Conservation (phyloP, 352 stramenopile species). For the Phytophthora fragariae region DNA sequence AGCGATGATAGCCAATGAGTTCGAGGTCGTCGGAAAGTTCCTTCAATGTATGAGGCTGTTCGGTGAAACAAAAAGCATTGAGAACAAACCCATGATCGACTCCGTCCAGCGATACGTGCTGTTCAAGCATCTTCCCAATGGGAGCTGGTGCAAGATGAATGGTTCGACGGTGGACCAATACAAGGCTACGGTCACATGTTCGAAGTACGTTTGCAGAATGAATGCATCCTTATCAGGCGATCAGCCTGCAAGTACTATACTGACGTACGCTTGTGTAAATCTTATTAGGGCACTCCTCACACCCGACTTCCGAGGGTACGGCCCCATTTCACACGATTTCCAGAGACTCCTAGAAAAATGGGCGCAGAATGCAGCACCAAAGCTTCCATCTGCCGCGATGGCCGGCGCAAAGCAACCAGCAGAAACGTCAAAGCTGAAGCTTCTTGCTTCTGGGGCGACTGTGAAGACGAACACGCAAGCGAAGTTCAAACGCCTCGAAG, state of each 20-base stretch:
- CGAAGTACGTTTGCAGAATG: constrained; percentile 63
- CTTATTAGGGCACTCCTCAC: constrained; percentile 57
- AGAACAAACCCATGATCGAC: constrained; percentile 54
- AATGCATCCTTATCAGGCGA: neutral
- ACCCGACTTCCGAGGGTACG: constrained; percentile 63
- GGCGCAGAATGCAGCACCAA: constrained; percentile 47
- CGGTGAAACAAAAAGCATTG: constrained; percentile 44
- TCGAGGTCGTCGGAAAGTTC: constrained; percentile 77
- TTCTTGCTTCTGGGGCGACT: constrained; percentile 59
- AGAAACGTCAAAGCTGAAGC: constrained; percentile 43
- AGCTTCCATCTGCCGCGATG: constrained; percentile 30
- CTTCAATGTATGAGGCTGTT: constrained; percentile 87
- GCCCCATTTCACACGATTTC: constrained; percentile 64
- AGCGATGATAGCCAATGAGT: constrained; percentile 74
- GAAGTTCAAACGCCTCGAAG: constrained; percentile 72
- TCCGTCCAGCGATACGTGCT: constrained; percentile 75
- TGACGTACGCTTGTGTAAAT: constrained; percentile 10
- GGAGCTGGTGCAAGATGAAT: constrained; percentile 74
- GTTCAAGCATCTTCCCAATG: constrained; percentile 71
- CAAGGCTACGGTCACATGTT: constrained; percentile 82
- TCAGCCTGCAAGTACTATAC: neutral
- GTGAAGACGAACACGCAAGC: constrained; percentile 50
- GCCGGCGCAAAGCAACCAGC: constrained; percentile 15
- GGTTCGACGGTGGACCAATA: constrained; percentile 72
- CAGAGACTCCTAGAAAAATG: constrained; percentile 77